A percentile compares a stretch with the other conserved stretches of the same genome.
Evolutionary conservation across 2,329 filamentous ascomycete genomes (phyloP).

Genomic region (Microdochium bolleyi): DNA sequence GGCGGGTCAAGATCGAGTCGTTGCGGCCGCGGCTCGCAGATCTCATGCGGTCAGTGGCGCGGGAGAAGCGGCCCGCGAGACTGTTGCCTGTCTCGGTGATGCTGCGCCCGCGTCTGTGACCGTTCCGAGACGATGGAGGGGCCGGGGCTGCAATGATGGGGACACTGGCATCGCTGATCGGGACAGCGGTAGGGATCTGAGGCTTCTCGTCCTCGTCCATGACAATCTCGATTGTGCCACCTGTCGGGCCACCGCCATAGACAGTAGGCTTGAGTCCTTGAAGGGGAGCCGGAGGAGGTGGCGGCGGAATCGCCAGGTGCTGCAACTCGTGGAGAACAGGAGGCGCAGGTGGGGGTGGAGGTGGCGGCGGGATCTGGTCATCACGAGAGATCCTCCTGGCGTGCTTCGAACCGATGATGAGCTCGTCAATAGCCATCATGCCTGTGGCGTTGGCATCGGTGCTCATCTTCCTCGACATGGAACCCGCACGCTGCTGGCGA

Average conservation of each 20-base stretch:
- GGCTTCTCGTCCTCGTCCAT: constrained; percentile 49
- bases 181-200: constrained; percentile 19
- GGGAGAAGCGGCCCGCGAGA: constrained; percentile 45
- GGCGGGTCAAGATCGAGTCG: constrained; percentile 16
- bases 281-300: constrained; percentile 53
- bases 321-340: constrained; percentile 55
- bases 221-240: constrained; percentile 57
- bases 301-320: constrained; percentile 52
- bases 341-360: constrained; percentile 41
- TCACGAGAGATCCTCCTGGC: constrained; percentile 40
- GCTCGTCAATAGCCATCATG: constrained; percentile 40
- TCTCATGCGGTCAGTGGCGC: constrained; percentile 52
- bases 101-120: constrained; percentile 51
- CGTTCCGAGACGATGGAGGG: constrained; percentile 29
- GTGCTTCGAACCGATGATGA: constrained; percentile 23
- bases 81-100: constrained; percentile 39
- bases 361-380: constrained; percentile 38
- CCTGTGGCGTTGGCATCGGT: constrained; percentile 27
- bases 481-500: constrained; percentile 22
- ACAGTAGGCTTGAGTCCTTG: constrained; percentile 31
- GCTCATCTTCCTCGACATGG: constrained; percentile 33
- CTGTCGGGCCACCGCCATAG: constrained; percentile 31
- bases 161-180: constrained; percentile 31
- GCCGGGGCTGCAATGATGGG: constrained; percentile 36
- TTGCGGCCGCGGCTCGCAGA: constrained; percentile 50